Conservation (phyloP, 1,284 basidiomycete genomes). For the Sporisorium iseilematis-ciliati region DNA sequence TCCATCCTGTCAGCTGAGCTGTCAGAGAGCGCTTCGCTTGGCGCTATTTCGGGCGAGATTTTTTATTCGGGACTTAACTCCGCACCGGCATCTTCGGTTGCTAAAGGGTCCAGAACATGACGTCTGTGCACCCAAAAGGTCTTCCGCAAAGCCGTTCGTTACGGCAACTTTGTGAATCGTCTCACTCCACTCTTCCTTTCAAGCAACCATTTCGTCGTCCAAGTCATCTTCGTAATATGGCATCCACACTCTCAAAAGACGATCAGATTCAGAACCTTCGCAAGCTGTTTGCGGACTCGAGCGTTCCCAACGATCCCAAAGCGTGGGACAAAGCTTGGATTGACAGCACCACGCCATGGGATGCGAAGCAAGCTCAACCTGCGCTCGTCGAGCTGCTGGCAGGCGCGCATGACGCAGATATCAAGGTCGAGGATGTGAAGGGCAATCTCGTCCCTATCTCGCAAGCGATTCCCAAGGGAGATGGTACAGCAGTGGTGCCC, state of each 20-base stretch:
- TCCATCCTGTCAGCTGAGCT: too few relatives aligned
- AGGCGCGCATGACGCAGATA: conserved; percentile 33
- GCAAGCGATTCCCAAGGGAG: conserved; percentile 21
- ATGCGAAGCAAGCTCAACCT: conserved; percentile 45
- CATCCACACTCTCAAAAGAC: conserved; percentile 15
- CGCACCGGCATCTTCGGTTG: too few relatives aligned
- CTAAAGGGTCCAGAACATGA: conserved; percentile 2
- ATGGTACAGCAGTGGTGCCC: conserved; percentile 36
- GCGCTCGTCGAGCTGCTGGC: conserved; percentile 46
- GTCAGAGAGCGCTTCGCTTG: too few relatives aligned
- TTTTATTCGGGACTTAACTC: too few relatives aligned
- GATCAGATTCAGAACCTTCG: conserved; percentile 39
- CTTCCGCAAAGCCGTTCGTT: background rate
- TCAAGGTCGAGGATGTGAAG: conserved; percentile 15
- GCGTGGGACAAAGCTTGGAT: conserved; percentile 59
- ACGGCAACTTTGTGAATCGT: too few relatives aligned
- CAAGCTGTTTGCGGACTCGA: conserved; percentile 40
- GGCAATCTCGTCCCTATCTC: conserved; percentile 28
- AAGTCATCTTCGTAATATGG: background rate
- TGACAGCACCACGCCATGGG: conserved; percentile 54
- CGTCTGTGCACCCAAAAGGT: background rate
- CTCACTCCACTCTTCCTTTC: background rate
- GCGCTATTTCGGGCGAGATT: too few relatives aligned
- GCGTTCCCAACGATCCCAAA: conserved; percentile 46
- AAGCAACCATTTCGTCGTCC: background rate